These are phyloP conservation scores for Taxillus chinensis DNA, from an alignment of 164 flowering plant genomes.

Conservation along the genomic window DNA sequence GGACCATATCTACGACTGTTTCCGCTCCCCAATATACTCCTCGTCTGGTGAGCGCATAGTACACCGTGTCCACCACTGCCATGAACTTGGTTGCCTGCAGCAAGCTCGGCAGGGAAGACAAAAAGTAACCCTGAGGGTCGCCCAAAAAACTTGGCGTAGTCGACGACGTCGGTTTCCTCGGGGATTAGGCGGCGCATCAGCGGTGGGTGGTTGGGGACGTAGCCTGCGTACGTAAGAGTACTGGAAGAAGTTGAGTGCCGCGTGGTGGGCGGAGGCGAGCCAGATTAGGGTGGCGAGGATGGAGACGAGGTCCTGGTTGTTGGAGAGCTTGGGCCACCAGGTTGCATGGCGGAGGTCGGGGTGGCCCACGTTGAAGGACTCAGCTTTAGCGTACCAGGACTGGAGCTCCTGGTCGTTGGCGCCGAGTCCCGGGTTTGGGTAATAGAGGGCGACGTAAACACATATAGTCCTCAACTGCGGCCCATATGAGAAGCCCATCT, in stretches of 20 bases:
- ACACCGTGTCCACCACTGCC: slow-evolving; percentile 86
- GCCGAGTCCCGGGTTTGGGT: slow-evolving; percentile 38
- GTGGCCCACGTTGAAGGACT: slow-evolving; percentile 78
- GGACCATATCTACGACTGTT: slow-evolving; percentile 60
- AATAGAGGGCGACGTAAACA: slow-evolving; percentile 65
- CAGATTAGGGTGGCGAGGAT: slow-evolving; percentile 83
- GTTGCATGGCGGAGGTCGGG: slow-evolving; percentile 47
- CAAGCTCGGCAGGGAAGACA: slow-evolving; percentile 57
- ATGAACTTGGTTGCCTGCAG: slow-evolving; percentile 68
- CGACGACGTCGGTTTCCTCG: slow-evolving; percentile 51
- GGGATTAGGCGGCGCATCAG: slow-evolving; percentile 77
- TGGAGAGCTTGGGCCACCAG: slow-evolving; percentile 78
- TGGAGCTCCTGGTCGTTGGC: slow-evolving; percentile 69
- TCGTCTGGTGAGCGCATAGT: slow-evolving; percentile 92
- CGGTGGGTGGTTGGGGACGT: slow-evolving; percentile 89
- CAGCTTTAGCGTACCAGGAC: slow-evolving; percentile 75
- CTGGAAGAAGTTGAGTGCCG: slow-evolving; percentile 92
- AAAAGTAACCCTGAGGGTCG: slow-evolving; percentile 69
- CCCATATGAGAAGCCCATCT: slow-evolving; percentile 87
- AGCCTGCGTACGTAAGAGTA: slow-evolving; percentile 92
- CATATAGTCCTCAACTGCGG: slow-evolving; percentile 76
- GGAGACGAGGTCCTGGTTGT: slow-evolving; percentile 34
- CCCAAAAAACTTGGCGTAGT: slow-evolving; percentile 39
- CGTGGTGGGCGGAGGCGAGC: slow-evolving; percentile 93
- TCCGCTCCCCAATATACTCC: slow-evolving; percentile 83